Evolutionary conservation across 2,329 filamentous ascomycete species (phyloP), one percentile per base, ranked within the genome.

Genomic region (Trichoderma breve): DNA sequence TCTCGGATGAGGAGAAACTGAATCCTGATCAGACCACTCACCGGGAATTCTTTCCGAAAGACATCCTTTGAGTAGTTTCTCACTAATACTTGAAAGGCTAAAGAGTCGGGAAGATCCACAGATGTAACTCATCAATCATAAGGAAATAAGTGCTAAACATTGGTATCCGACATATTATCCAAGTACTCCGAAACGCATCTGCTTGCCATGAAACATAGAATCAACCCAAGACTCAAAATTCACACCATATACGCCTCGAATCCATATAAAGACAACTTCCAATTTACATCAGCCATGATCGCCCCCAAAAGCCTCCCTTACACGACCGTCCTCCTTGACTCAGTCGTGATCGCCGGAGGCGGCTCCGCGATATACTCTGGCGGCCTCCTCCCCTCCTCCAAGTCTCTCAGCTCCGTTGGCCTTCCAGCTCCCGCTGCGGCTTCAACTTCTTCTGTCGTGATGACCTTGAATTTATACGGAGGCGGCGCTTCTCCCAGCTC

Each of bases 401-500:
- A 55, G 53, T 80, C 77, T 26, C 74, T 75, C 58, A 76, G n/a
- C 72, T 79, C 77, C 47, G 72, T 70, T 24, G 43, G 21, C 6
- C 18, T 39, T 24, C 24, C 60, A 30, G 28, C 47, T 30, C 24
- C 60, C 15, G 28, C 6, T 3, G 55, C 55, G 6, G 24, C 36
- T 68, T 43, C 34, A 30, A 43, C 18, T 72, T 71, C 47, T 77
- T 73, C 74, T 78, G 77, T 69, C 21, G 74, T 68, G 32, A 32
- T 11, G 73, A 80, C 78, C 75, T 80, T 81, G 7, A 77, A 76
- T 53, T 81, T 82, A 77, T 92, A 92, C 0, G 90, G 88, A 62
- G 90, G 90, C 64, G 90, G 90, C 11, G 89, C 88, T 78, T 91
- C 89, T 32, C 90, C 90, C 57, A 85, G 79, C 80, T 91, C 89